Evolutionary conservation across 1,284 basidiomycete genomes (phyloP), one percentile per base, ranked within the genome.

Genomic region (Apiotrichum gracile): DNA sequence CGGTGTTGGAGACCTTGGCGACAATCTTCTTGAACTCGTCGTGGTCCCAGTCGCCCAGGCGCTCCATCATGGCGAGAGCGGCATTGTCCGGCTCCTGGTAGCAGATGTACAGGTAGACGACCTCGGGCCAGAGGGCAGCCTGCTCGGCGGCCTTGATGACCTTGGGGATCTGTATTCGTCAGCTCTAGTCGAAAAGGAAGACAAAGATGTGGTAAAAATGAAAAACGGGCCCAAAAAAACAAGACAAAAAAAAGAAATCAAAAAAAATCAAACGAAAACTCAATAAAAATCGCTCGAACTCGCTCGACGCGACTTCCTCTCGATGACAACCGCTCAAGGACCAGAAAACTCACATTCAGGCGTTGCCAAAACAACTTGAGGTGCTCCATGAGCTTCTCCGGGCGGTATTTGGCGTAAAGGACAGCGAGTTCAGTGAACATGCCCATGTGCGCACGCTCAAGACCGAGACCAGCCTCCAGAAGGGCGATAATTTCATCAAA

Each of bases 41-140:
- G 78, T 98, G 94, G 60, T 99, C 93, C 93, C 93, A 98, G 51
- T 97, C 92, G 25, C 90, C 83, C 2, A 94, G 88, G 44, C 92
- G 87, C 75, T 99, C 96, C 42, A 58, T 52, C 51, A 55, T 55
- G 9, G 33, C 33, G 17, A 25, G 16, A 7, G 25, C 37, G 19
- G 19, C 34, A 12, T 43, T 43, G 25, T 76, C 74, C 17, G 70
- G 71, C 58, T 75, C 73, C 39, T 73, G 67, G 69, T 98, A 98
- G 77, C 96, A 96, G 78, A 97, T 86, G 77, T 97, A 97, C 49
- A 97, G 78, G 83, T 93, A 98, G 43, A 98, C 94, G 19, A 97
- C 83, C 73, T 98, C 96, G n/a, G 91, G 86, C 94, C 96, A 98
- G 51, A 98, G 84, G 65, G 98, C 94, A n/a, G 90, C 91, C 68